Conservation (phyloP, 345 rosid genomes). For the Melaleuca quinquenervia region DNA sequence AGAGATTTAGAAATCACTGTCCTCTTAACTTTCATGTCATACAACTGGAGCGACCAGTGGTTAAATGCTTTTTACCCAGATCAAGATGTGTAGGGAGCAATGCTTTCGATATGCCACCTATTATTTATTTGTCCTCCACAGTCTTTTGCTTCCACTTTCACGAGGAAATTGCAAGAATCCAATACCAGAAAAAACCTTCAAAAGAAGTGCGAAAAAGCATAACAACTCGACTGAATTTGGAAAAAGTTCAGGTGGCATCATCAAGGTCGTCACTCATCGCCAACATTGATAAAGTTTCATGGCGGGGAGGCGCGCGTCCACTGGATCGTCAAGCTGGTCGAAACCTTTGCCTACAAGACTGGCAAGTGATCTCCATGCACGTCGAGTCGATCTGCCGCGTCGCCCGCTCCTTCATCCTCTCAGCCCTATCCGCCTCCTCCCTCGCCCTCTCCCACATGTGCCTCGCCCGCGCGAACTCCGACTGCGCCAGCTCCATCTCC, state of each 20-base stretch:
- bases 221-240: neutral
- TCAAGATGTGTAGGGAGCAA: neutral
- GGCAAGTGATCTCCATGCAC: slow-evolving; percentile 96
- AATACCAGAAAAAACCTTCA: neutral
- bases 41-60: neutral
- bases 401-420: slow-evolving; percentile 70
- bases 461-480: slow-evolving; percentile 80
- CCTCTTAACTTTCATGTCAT: neutral
- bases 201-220: neutral
- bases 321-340: slow-evolving; percentile 18
- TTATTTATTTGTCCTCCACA: neutral
- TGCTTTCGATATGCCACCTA: neutral
- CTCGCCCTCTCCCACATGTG: slow-evolving; percentile 84
- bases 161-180: neutral
- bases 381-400: slow-evolving; percentile 54
- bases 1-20: neutral
- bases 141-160: neutral
- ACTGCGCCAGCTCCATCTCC: slow-evolving; percentile 93
- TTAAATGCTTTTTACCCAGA: neutral
- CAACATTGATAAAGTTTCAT: neutral
- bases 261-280: neutral
- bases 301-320: slow-evolving; percentile 1
- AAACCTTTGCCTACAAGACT: slow-evolving; percentile 90
- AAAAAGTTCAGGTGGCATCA: neutral
- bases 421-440: slow-evolving; percentile 77